Conservation (phyloP, 305 asterid genomes). For the Plantago lanceolata region DNA sequence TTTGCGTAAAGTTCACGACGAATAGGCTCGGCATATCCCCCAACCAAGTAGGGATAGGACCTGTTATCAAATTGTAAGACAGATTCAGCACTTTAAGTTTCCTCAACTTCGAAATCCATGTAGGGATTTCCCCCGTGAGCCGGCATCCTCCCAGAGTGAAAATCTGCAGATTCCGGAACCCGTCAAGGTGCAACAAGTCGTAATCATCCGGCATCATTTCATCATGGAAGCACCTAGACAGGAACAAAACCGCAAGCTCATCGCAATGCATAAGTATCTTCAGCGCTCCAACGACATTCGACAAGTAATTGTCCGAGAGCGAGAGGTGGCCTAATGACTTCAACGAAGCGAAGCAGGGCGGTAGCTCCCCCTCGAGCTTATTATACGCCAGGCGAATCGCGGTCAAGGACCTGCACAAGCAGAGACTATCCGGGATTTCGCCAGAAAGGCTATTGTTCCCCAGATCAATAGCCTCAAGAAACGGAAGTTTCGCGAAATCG, state of each 20-base stretch:
- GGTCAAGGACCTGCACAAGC: slow-evolving; percentile 38
- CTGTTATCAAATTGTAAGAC: slow-evolving; percentile 44
- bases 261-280: slow-evolving; percentile 40
- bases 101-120: slow-evolving; percentile 42
- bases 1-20: slow-evolving; percentile 48
- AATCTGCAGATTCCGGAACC: slow-evolving; percentile 50
- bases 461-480: slow-evolving; percentile 47
- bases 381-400: slow-evolving; percentile 55
- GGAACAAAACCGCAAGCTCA: slow-evolving; percentile 42
- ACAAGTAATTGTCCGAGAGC: slow-evolving; percentile 44
- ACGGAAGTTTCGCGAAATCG: slow-evolving; percentile 47
- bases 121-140: slow-evolving; percentile 48
- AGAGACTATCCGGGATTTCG: slow-evolving; percentile 41
- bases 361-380: slow-evolving; percentile 42
- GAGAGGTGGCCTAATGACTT: slow-evolving; percentile 45
- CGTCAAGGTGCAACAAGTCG: slow-evolving; percentile 27
- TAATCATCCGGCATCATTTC: slow-evolving; percentile 43
- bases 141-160: slow-evolving; percentile 55
- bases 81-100: slow-evolving; percentile 50
- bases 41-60: slow-evolving; percentile 52
- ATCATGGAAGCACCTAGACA: slow-evolving; percentile 51
- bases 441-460: slow-evolving; percentile 61
- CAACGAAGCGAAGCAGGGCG: slow-evolving; percentile 44
- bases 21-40: slow-evolving; percentile 48
- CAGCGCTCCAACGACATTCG: slow-evolving; percentile 44